Percentiles rank a stretch among this genome's conserved stretches.
Evolutionary conservation across 352 stramenopile species (phyloP).

Genomic region (Phytophthora crassamura): DNA sequence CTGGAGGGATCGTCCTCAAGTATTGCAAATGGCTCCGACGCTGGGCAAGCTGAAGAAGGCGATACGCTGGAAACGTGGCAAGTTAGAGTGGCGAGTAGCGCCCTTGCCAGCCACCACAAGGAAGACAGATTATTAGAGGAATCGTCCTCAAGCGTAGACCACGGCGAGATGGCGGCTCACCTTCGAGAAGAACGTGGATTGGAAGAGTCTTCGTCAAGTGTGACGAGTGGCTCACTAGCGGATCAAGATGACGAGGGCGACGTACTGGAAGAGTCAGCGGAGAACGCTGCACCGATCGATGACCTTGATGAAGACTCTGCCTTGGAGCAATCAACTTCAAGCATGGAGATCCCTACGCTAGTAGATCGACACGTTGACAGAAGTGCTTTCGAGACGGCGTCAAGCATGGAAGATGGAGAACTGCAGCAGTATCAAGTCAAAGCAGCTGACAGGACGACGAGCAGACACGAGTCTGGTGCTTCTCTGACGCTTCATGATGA

Average conservation of each 20-base stretch:
- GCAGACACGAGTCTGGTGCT: neutral
- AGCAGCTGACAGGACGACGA: neutral
- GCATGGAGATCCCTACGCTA: neutral
- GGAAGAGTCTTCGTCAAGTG: slow-evolving; percentile 3
- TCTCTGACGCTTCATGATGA: neutral
- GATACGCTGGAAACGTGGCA: too few species aligned
- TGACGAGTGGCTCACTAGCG: neutral
- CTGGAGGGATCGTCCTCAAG: slow-evolving; percentile 1
- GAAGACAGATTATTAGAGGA: neutral
- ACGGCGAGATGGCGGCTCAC: neutral
- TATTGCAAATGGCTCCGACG: too few species aligned
- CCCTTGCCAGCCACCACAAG: neutral
- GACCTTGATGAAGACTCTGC: neutral
- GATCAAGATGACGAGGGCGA: slow-evolving; percentile 1
- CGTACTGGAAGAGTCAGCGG: slow-evolving; percentile 11
- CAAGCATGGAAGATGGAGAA: neutral
- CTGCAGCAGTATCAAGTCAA: neutral
- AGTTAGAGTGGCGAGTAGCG: too few species aligned
- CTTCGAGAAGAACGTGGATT: neutral
- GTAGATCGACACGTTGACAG: neutral
- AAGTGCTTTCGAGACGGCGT: neutral
- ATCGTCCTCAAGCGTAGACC: slow-evolving; percentile 1
- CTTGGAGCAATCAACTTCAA: neutral
- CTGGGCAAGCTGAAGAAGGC: too few species aligned
- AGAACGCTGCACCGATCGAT: neutral